A percentile compares a stretch with the other conserved stretches of the same genome.
Conservation (phyloP, 1,284 basidiomycete species). For the Moniliella sp. region DNA sequence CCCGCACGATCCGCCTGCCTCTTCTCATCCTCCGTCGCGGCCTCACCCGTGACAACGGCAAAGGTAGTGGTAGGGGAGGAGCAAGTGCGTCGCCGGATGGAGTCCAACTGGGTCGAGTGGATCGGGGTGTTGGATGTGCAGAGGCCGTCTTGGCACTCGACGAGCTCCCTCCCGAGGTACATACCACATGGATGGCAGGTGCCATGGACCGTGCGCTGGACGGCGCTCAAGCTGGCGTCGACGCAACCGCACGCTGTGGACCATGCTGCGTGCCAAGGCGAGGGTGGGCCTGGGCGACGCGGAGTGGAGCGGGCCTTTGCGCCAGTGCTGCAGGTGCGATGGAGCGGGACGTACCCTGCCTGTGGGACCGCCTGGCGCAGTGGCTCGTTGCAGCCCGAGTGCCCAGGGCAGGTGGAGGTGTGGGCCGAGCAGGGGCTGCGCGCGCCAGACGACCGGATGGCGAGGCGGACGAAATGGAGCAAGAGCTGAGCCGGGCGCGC, state of each 20-base stretch:
- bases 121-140: conserved; percentile 46
- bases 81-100: conserved; percentile 55
- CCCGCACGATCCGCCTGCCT: conserved; percentile 42
- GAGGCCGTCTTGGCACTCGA: conserved; percentile 47
- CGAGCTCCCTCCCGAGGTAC: conserved; percentile 46
- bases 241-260: conserved; percentile 35
- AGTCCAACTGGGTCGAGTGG: conserved; percentile 38
- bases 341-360: conserved; percentile 66
- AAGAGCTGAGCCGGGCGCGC: too few species aligned
- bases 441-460: too few species aligned
- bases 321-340: conserved; percentile 63
- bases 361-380: too few species aligned
- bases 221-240: conserved; percentile 61
- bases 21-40: conserved; percentile 10
- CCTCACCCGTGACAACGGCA: conserved; percentile 35
- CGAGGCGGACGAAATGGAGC: too few species aligned
- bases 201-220: conserved; percentile 50
- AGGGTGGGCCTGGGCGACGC: conserved; percentile 39
- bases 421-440: too few species aligned
- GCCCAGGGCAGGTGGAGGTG: too few species aligned
- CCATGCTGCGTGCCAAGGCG: conserved; percentile 10
- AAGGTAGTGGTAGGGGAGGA: conserved; percentile 44
- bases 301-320: conserved; percentile 45
- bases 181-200: conserved; percentile 49
- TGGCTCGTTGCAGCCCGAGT: too few species aligned